Evolutionary conservation across 2,329 filamentous ascomycete genomes (phyloP).

Genomic region (Penicillium sp.): DNA sequence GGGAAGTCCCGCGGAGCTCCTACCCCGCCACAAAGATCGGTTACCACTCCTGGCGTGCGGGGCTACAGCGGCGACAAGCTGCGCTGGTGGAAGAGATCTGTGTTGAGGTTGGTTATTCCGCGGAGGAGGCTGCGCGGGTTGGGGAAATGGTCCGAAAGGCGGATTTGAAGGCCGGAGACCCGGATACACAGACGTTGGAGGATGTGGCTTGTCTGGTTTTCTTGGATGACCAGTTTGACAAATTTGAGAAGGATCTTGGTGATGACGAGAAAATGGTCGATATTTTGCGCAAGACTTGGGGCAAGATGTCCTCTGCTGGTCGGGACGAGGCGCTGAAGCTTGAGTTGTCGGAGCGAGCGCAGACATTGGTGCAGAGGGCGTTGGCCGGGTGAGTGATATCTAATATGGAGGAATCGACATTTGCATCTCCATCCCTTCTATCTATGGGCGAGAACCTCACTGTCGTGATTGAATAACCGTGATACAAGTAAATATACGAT

Average conservation of each 20-base stretch:
- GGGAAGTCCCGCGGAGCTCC: constrained; percentile 75
- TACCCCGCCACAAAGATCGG: constrained; percentile 77
- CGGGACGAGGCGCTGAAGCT: constrained; percentile 68
- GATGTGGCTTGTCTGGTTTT: constrained; percentile 88
- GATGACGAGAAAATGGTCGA: constrained; percentile 78
- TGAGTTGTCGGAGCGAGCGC: constrained; percentile 66
- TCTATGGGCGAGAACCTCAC: neutral
- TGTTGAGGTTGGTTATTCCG: constrained; percentile 53
- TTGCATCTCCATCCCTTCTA: constrained; percentile 1
- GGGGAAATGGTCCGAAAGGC: constrained; percentile 80
- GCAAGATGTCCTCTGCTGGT: constrained; percentile 70
- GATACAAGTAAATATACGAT: neutral
- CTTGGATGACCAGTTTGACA: constrained; percentile 82
- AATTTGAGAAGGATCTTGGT: constrained; percentile 69
- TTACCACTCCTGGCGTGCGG: constrained; percentile 79
- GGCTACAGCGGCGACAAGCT: constrained; percentile 73
- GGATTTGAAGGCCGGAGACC: constrained; percentile 59
- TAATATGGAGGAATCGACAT: neutral
- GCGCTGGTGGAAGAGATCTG: constrained; percentile 63
- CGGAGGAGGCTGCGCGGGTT: constrained; percentile 64
- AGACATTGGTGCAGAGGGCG: constrained; percentile 66
- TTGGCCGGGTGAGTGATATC: constrained; percentile 46
- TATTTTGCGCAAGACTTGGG: constrained; percentile 76
- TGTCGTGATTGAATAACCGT: neutral
- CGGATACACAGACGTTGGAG: constrained; percentile 72